These are phyloP conservation scores for Nelumbo lutea DNA, from an alignment of 164 flowering plant species.

Conservation along the genomic window DNA sequence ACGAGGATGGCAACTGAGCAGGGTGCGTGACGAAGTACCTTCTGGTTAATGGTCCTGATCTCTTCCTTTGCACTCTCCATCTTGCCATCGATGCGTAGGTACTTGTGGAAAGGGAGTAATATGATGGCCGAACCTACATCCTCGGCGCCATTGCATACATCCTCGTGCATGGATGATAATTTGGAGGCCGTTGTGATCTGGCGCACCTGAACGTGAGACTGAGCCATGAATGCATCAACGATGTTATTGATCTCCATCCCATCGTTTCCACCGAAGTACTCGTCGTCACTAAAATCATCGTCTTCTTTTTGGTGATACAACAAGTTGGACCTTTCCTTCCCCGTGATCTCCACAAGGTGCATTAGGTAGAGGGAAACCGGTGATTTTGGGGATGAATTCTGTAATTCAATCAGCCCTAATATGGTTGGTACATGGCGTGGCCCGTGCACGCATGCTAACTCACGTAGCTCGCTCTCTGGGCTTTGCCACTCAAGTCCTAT, in stretches of 20 bases:
- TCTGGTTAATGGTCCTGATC: slow-evolving; percentile 50
- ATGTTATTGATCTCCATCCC: slow-evolving; percentile 48
- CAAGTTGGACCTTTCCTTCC: slow-evolving; percentile 22
- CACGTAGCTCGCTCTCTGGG: slow-evolving; percentile 46
- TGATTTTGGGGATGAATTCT: slow-evolving; percentile 15
- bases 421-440: slow-evolving; percentile 47
- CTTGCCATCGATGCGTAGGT: slow-evolving; percentile 64
- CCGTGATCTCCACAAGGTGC: slow-evolving; percentile 61
- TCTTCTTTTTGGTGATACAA: slow-evolving; percentile 47
- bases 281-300: slow-evolving; percentile 47
- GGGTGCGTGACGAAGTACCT: slow-evolving; percentile 52
- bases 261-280: slow-evolving; percentile 61
- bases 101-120: slow-evolving; percentile 64
- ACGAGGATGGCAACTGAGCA: slow-evolving; percentile 63
- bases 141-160: slow-evolving; percentile 49
- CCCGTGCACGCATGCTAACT: slow-evolving; percentile 56
- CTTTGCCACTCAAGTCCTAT: slow-evolving; percentile 32
- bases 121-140: slow-evolving; percentile 50
- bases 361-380: slow-evolving; percentile 45
- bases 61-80: slow-evolving; percentile 59
- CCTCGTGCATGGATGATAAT: slow-evolving; percentile 41
- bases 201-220: slow-evolving; percentile 34
- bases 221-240: slow-evolving; percentile 40
- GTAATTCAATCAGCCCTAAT: slow-evolving; percentile 33
- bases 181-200: slow-evolving; percentile 42